These are phyloP conservation scores for Pseudogymnoascus sp. DNA, from an alignment of 2,329 filamentous ascomycete genomes.

Conservation along the genomic window DNA sequence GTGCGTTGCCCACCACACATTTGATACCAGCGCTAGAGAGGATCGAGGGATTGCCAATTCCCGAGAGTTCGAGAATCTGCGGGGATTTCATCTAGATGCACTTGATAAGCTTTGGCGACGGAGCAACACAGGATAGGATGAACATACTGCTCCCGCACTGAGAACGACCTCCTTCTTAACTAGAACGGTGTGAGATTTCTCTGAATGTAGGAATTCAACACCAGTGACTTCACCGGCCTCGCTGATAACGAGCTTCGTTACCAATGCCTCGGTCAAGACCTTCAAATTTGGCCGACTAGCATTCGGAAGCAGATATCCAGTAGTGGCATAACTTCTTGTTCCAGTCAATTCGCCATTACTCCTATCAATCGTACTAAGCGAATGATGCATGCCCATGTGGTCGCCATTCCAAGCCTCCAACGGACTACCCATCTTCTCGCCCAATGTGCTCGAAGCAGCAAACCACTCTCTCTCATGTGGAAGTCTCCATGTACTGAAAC, in stretches of 20 bases:
- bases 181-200: slow-evolving; percentile 15
- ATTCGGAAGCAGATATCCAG: slow-evolving; percentile 17
- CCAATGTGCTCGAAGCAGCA: slow-evolving; percentile 11
- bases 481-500: slow-evolving; percentile 13
- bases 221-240: slow-evolving; percentile 11
- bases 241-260: slow-evolving; percentile 58
- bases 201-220: slow-evolving; percentile 18
- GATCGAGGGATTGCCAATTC: slow-evolving; percentile 22
- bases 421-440: slow-evolving; percentile 10
- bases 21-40: slow-evolving; percentile 16
- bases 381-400: slow-evolving; percentile 11
- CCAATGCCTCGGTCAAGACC: slow-evolving; percentile 75
- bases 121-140: neutral
- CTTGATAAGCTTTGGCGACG: neutral
- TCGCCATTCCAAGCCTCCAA: slow-evolving; percentile 15
- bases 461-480: slow-evolving; percentile 2
- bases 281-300: slow-evolving; percentile 53
- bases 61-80: slow-evolving; percentile 30
- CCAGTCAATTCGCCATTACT: slow-evolving; percentile 8
- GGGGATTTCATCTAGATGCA: slow-evolving; percentile 19
- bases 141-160: slow-evolving; percentile 19
- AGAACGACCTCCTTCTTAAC: slow-evolving; percentile 27
- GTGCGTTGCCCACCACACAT: slow-evolving; percentile 13
- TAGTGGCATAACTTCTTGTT: slow-evolving; percentile 18
- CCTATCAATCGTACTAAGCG: slow-evolving; percentile 9